Conservation (phyloP, 2,329 filamentous ascomycete genomes). For the Pseudogymnoascus sp. region DNA sequence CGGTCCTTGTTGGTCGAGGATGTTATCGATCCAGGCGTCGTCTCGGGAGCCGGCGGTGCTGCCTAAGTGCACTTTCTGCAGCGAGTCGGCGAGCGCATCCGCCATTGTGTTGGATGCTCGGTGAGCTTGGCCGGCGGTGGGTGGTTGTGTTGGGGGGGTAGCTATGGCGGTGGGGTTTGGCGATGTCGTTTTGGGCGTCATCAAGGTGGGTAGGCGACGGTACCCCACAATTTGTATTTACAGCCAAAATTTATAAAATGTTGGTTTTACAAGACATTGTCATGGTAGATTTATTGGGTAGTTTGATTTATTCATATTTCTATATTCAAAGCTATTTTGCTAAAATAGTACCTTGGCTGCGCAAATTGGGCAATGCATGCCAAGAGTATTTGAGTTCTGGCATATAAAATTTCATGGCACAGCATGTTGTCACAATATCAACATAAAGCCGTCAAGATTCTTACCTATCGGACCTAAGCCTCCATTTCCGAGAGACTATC, state of each 20-base stretch:
- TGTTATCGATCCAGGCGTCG: conserved; percentile 46
- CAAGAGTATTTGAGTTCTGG: not conserved
- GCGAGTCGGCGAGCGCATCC: conserved; percentile 37
- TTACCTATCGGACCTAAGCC: not conserved
- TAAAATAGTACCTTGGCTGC: not conserved
- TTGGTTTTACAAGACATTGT: not conserved
- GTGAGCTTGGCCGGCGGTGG: not conserved
- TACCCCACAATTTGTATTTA: conserved; percentile 2
- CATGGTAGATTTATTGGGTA: not conserved
- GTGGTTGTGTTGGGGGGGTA: not conserved
- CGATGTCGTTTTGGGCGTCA: not conserved
- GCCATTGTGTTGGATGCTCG: conserved; percentile 18
- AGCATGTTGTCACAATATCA: not conserved
- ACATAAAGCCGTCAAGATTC: not conserved
- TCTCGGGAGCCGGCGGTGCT: conserved; percentile 24
- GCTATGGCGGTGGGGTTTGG: not conserved
- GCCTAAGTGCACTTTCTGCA: conserved; percentile 42
- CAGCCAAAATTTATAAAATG: not conserved
- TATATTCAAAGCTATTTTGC: not conserved
- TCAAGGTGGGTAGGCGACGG: not conserved
- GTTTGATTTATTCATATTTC: not conserved
- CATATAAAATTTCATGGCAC: not conserved
- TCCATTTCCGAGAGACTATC: not conserved
- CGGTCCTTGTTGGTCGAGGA: conserved; percentile 46
- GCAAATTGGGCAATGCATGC: not conserved